Percentiles rank a stretch among this genome's conserved stretches.
Conservation (phyloP, 352 stramenopile species). For the Globisporangium nodosum region DNA sequence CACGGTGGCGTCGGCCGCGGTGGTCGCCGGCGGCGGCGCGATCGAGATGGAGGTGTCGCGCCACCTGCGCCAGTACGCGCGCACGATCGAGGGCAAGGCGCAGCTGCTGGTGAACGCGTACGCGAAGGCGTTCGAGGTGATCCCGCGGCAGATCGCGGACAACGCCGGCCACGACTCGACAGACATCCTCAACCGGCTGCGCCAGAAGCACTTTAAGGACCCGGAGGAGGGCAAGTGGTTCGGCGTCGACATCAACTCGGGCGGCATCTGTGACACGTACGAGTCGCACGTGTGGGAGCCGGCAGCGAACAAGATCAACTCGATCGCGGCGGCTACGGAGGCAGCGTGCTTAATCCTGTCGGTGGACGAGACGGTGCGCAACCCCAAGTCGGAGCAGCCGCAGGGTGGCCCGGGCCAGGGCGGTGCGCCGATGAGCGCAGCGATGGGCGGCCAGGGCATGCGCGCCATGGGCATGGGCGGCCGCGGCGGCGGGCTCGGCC, state of each 20-base stretch:
- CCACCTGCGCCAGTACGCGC: slow-evolving; percentile 87
- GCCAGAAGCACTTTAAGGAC: slow-evolving; percentile 95
- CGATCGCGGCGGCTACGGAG: slow-evolving; percentile 94
- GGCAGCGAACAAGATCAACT: slow-evolving; percentile 98
- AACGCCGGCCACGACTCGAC: slow-evolving; percentile 99
- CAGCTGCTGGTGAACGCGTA: slow-evolving; percentile 96
- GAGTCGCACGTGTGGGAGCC: slow-evolving; percentile 98
- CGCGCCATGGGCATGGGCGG: slow-evolving; percentile 82
- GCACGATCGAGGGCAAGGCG: slow-evolving; percentile 96
- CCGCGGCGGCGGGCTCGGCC: slow-evolving; percentile 61
- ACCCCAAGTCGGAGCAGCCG: slow-evolving; percentile 95
- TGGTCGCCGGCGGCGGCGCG: slow-evolving; percentile 90
- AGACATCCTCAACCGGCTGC: slow-evolving; percentile 96
- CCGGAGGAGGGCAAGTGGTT: slow-evolving; percentile 94
- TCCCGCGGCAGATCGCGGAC: slow-evolving; percentile 96
- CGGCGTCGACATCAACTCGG: slow-evolving; percentile 97
- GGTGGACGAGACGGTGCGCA: slow-evolving; percentile 99
- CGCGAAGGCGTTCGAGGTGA: slow-evolving; percentile 97
- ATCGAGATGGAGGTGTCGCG: slow-evolving; percentile 94
- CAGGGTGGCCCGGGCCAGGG: slow-evolving; percentile 41
- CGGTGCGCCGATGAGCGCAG: slow-evolving; percentile 79
- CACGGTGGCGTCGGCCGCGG: slow-evolving; percentile 86
- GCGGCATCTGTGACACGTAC: slow-evolving; percentile 97
- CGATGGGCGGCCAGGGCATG: slow-evolving; percentile 91
- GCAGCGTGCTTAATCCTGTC: slow-evolving; percentile 97